Conservation (phyloP, 2,329 filamentous ascomycete genomes). For the Taxawa tesnikishii region DNA sequence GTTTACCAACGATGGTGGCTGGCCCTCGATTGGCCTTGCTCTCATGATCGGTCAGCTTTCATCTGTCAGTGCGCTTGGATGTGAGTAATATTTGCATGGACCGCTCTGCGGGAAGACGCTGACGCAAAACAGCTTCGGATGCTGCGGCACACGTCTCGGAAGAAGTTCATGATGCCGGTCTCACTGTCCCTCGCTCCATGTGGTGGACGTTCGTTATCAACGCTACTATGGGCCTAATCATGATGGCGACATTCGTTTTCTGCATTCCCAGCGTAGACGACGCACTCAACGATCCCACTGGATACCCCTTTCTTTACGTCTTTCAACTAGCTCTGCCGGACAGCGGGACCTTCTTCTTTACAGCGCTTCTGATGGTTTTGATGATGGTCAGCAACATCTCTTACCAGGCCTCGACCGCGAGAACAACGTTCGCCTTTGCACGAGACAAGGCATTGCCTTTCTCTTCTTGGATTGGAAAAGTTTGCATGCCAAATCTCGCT, state of each 20-base stretch:
- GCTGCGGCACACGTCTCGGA: conserved; percentile 14
- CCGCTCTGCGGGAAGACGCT: conserved; percentile 10
- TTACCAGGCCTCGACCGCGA: conserved; percentile 3
- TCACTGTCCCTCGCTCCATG: conserved; percentile 18
- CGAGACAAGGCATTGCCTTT: conserved; percentile 31
- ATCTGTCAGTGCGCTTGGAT: conserved; percentile 14
- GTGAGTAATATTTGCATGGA: conserved; percentile 3
- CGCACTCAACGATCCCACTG: conserved; percentile 17
- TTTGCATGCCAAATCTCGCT: no score
- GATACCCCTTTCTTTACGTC: conserved; percentile 25
- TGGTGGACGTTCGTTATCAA: conserved; percentile 17
- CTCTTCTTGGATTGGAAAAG: conserved; percentile 6
- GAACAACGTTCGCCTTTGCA: conserved; percentile 32
- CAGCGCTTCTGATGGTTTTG: conserved; percentile 5
- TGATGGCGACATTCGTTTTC: conserved; percentile 16
- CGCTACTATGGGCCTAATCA: conserved; percentile 21
- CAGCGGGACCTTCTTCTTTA: conserved; percentile 5
- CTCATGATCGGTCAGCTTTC: conserved; percentile 20
- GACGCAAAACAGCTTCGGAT: conserved; percentile 4
- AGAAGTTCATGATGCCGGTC: conserved; percentile 16
- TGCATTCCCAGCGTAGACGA: conserved; percentile 15
- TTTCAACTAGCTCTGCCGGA: conserved; percentile 16
- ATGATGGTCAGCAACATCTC: conserved; percentile 5
- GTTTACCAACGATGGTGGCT: conserved; percentile 25
- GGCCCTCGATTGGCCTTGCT: conserved; percentile 19